Evolutionary conservation across 192 early-diverging fungal genomes (phyloP).

Genomic region (Coemansia erecta): DNA sequence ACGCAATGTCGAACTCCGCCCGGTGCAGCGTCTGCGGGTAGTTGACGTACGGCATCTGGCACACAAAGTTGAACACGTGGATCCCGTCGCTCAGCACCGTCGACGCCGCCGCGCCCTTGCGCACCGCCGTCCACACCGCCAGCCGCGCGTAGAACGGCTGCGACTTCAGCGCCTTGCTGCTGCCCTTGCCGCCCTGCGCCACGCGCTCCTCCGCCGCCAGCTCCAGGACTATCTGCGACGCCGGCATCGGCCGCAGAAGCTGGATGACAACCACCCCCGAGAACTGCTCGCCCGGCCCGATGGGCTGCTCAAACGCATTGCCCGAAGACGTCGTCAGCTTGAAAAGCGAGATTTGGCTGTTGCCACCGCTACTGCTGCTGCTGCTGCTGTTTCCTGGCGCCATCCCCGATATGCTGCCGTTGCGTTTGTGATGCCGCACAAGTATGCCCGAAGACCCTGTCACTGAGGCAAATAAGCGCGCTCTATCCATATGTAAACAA

Average conservation of each 20-base stretch:
- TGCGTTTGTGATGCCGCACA: constrained; percentile 22
- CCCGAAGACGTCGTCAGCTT: constrained; percentile 46
- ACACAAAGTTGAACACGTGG: constrained; percentile 49
- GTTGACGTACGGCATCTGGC: constrained; percentile 49
- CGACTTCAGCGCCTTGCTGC: constrained; percentile 11
- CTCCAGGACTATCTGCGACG: constrained; percentile 43
- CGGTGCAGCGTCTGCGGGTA: constrained; percentile 41
- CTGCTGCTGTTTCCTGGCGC: no score
- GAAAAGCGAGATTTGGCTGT: constrained; percentile 33
- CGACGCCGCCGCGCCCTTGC: constrained; percentile 36
- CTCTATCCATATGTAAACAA: constrained; percentile 6
- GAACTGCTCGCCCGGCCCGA: constrained; percentile 45
- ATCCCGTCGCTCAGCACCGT: constrained; percentile 50
- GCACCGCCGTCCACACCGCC: constrained; percentile 40
- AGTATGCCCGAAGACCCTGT: constrained; percentile 10
- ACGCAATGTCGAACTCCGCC: constrained; percentile 30
- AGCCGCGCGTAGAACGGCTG: constrained; percentile 18
- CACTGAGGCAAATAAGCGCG: constrained; percentile 5
- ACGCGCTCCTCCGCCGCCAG: constrained; percentile 33
- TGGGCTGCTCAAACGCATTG: constrained; percentile 41
- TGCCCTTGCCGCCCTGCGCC: constrained; percentile 14
- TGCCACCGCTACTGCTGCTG: no score
- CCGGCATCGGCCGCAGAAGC: constrained; percentile 35
- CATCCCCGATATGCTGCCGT: constrained; percentile 14
- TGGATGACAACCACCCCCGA: constrained; percentile 43